phyloP scores from a whole-genome alignment of 2,329 filamentous ascomycete genomes.

The Clonostachys chloroleuca region DNA sequence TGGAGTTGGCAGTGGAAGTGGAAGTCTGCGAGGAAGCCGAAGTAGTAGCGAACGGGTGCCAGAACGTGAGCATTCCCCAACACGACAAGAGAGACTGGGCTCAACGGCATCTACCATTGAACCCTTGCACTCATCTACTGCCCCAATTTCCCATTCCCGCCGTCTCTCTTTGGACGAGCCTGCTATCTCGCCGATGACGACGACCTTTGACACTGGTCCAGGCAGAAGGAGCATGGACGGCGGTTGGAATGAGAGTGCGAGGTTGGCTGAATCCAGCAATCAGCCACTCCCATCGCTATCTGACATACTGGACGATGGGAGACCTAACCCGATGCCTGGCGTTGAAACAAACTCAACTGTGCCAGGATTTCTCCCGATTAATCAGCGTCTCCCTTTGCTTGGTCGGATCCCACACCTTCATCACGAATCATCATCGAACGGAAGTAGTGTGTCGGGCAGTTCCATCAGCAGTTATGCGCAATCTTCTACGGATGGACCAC shows the following conservation, averaged over 20 bases:
- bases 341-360: not conserved
- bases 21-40: conserved; percentile 27
- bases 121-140: conserved; percentile 15
- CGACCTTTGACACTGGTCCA: conserved; percentile 23
- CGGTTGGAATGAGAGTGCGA: not conserved
- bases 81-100: conserved; percentile 39
- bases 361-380: conserved; percentile 17
- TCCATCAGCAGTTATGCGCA: conserved; percentile 25
- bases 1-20: conserved; percentile 37
- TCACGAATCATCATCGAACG: conserved; percentile 39
- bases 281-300: conserved; percentile 36
- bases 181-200: conserved; percentile 33
- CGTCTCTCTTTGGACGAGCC: conserved; percentile 27
- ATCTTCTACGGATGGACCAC: conserved; percentile 41
- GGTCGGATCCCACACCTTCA: conserved; percentile 30
- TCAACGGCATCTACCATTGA: conserved; percentile 42
- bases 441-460: conserved; percentile 33
- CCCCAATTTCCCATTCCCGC: too few relatives aligned
- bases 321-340: not conserved
- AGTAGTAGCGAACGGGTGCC: conserved; percentile 41
- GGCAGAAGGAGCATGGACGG: conserved; percentile 5
- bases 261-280: not conserved
- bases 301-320: conserved; percentile 37
- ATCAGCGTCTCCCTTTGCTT: conserved; percentile 18
- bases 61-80: conserved; percentile 42